phyloP scores from a whole-genome alignment of 768 basidiomycete species.

The Cyathus striatus region DNA sequence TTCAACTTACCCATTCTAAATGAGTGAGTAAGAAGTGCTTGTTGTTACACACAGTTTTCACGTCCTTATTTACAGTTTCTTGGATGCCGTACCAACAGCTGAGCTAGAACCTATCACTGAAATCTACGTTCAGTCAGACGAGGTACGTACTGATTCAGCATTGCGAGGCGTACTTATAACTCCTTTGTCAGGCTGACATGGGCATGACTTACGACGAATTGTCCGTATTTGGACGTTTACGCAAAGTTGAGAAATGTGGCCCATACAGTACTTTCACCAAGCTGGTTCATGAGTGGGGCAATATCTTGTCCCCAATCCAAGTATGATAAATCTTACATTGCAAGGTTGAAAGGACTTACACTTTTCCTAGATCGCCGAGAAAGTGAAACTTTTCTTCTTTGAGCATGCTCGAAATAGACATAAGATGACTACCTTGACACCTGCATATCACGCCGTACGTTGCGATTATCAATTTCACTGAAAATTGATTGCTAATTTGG shows the following conservation, averaged over 20 bases:
- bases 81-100: conserved; percentile 89
- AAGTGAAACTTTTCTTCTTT: conserved; percentile 97
- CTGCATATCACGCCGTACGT: conserved; percentile 88
- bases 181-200: conserved; percentile 78
- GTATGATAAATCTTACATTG: too few species aligned
- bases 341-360: too few species aligned
- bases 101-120: conserved; percentile 95
- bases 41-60: conserved; percentile 6
- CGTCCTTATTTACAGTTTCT: conserved; percentile 51
- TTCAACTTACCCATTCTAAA: conserved; percentile 84
- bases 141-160: conserved; percentile 47
- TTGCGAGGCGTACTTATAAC: too few species aligned
- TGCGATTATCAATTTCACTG: too few species aligned
- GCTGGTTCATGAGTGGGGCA: conserved; percentile 91
- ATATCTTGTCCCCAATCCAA: conserved; percentile 75
- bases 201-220: conserved; percentile 99
- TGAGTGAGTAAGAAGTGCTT: too few species aligned
- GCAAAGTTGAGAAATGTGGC: conserved; percentile 96
- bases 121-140: conserved; percentile 92
- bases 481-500: conserved; percentile 5
- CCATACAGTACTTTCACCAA: conserved; percentile 98
- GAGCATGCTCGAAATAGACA: conserved; percentile 95
- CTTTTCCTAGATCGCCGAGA: conserved; percentile 81
- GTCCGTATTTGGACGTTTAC: conserved; percentile 85
- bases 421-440: conserved; percentile 97